Base-by-base conservation (phyloP, 169 alveolate species). In the Plasmodium yoelii region DNA sequence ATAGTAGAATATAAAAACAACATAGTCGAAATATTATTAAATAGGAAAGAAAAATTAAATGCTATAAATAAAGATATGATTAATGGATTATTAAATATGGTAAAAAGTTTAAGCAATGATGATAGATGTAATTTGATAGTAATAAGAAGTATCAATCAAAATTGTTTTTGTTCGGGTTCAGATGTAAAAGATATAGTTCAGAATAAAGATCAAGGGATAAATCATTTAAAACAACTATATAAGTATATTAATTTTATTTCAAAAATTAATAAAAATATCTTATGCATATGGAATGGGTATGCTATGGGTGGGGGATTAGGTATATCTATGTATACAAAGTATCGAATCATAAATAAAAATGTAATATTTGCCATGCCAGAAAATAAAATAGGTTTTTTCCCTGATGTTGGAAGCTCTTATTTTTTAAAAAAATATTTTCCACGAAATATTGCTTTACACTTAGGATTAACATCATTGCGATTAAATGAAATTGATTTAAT, bases 261-360 rank as follows among this genome's bases (percentile, higher is more conserved):
- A 7, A 63, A 61, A 63, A 63, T 77, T 59, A 77, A 77, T 63
- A 77, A 77, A 63, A 59, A 55, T 56, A 39, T 77, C 5, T 53
- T 77, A 57, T 77, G 88, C 57, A 77, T 77, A 47, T 77, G 88
- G 88, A 77, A 77, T 77, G 88, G 88, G 5, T 63, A 46, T 57
- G 69, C 67, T 77, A 77, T 77, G 88, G 88, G 88, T 26, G 88
- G 88, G 3, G 88, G 88, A 19, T n/a, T 77, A 64, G 88, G 88
- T 22, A 77, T 77, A 47, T 77, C 88, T 34, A 77, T 77, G 65
- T 77, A 77, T 64, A 55, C 88, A 49, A 63, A 77, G 49, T 63
- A 63, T 63, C 44, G 55, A 42, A 56, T 63, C 15, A 77, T 77
- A 26, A 63, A 77, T 64, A 77, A 26, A 51, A 77, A 77, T 8